These are phyloP conservation scores for Salisapilia sapeloensis DNA, from an alignment of 352 stramenopile species.

Conservation along the genomic window DNA sequence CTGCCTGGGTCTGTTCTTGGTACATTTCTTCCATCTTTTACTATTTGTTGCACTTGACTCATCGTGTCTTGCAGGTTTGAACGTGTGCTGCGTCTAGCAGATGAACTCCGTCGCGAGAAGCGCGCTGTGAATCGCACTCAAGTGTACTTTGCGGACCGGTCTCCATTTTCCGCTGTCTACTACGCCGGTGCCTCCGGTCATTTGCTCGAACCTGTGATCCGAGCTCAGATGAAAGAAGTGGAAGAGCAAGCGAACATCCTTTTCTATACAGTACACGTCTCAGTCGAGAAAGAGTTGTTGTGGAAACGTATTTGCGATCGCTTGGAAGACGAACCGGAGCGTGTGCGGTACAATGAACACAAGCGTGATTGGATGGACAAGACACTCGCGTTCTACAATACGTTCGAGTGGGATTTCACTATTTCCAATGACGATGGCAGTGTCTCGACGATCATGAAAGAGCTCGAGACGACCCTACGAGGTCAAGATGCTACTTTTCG, in stretches of 20 bases:
- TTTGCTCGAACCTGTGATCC: slow-evolving; percentile 68
- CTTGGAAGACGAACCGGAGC: slow-evolving; percentile 48
- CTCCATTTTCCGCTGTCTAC: slow-evolving; percentile 70
- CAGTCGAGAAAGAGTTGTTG: slow-evolving; percentile 54
- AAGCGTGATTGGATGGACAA: slow-evolving; percentile 76
- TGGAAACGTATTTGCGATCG: slow-evolving; percentile 58
- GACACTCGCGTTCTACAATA: slow-evolving; percentile 64
- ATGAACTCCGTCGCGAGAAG: slow-evolving; percentile 21
- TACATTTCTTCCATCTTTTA: neutral
- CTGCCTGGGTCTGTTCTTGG: slow-evolving; percentile 81
- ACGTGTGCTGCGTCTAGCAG: slow-evolving; percentile 58
- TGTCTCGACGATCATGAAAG: slow-evolving; percentile 28
- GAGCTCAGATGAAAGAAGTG: slow-evolving; percentile 69
- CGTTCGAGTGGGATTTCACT: slow-evolving; percentile 59
- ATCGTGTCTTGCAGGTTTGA: no score
- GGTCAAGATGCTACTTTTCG: slow-evolving; percentile 49
- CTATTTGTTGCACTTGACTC: slow-evolving; percentile 1
- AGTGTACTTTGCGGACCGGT: slow-evolving; percentile 75
- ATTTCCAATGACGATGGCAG: slow-evolving; percentile 46
- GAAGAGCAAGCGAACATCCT: slow-evolving; percentile 48
- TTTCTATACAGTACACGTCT: slow-evolving; percentile 75
- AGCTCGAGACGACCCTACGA: slow-evolving; percentile 23
- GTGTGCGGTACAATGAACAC: slow-evolving; percentile 65
- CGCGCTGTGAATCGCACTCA: slow-evolving; percentile 10
- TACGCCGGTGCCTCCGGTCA: slow-evolving; percentile 56